Conservation (phyloP, 148 eudicot species). For the Hydrangea macrophylla region DNA sequence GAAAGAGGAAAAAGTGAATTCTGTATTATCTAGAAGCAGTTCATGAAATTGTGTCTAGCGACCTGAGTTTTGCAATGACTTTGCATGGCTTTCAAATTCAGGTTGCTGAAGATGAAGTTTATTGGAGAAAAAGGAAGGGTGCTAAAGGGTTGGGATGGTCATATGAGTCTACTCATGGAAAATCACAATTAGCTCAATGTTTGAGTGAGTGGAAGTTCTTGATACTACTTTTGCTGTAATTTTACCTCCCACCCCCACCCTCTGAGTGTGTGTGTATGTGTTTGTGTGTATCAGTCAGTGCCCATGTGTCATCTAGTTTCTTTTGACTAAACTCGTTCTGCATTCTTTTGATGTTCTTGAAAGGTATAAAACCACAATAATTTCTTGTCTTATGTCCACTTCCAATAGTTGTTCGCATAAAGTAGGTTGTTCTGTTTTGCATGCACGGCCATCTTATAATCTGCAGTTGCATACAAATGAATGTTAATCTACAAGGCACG, state of each 20-base stretch:
- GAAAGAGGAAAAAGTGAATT: background rate
- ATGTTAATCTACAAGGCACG: background rate
- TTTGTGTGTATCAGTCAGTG: too few species aligned
- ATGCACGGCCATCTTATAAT: background rate
- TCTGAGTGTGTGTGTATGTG: too few species aligned
- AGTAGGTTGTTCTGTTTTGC: background rate
- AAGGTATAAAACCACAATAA: background rate
- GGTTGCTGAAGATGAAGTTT: constrained; percentile 69
- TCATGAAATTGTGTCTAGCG: background rate
- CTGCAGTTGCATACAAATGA: background rate
- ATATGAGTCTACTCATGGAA: constrained; percentile 42
- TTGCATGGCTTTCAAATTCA: constrained; percentile 28
- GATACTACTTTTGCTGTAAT: background rate
- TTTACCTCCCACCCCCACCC: background rate
- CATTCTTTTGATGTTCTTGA: background rate
- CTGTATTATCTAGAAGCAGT: background rate
- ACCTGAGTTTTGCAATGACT: background rate
- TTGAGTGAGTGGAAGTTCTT: constrained; percentile 54
- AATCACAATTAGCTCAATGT: constrained; percentile 58
- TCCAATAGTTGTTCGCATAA: background rate
- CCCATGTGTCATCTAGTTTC: too few species aligned
- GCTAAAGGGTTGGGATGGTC: constrained; percentile 40
- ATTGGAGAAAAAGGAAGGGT: constrained; percentile 40
- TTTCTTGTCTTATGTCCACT: background rate
- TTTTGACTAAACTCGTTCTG: background rate